These are phyloP conservation scores for Camillea tinctor DNA, from an alignment of 2,329 filamentous ascomycete genomes.

Conservation along the genomic window DNA sequence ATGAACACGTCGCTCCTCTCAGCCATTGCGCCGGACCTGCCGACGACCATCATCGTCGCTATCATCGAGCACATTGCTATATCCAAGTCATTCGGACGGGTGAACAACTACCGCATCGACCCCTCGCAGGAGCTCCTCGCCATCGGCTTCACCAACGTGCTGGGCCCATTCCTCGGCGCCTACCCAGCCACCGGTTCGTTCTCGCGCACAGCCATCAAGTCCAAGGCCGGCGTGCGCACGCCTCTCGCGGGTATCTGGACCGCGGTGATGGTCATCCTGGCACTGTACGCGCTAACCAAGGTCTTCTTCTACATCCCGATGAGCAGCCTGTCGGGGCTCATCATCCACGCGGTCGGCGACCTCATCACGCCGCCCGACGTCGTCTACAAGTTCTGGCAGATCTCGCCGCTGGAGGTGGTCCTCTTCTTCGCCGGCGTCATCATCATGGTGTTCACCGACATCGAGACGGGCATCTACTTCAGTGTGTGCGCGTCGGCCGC, in stretches of 20 bases:
- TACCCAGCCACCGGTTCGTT: conserved; percentile 90
- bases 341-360: conserved; percentile 88
- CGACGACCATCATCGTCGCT: conserved; percentile 72
- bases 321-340: conserved; percentile 73
- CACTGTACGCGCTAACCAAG: conserved; percentile 77
- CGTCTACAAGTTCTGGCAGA: conserved; percentile 84
- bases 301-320: conserved; percentile 90
- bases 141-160: conserved; percentile 72
- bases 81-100: conserved; percentile 75
- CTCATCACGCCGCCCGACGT: conserved; percentile 80
- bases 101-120: conserved; percentile 77
- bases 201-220: conserved; percentile 87
- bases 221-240: conserved; percentile 87
- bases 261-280: conserved; percentile 75
- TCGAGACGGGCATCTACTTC: conserved; percentile 84
- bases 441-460: conserved; percentile 76
- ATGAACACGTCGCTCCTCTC: conserved; percentile 61
- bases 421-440: conserved; percentile 86
- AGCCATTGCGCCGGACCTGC: conserved; percentile 66
- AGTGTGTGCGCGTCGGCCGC: conserved; percentile 70
- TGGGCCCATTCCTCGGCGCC: conserved; percentile 76
- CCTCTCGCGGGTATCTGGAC: conserved; percentile 85
- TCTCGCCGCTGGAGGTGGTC: conserved; percentile 76
- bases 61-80: conserved; percentile 84
- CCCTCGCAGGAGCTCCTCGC: conserved; percentile 79